These are phyloP conservation scores for Boletus pseudo-olivaceus DNA, from an alignment of 768 basidiomycete genomes.

Conservation along the genomic window DNA sequence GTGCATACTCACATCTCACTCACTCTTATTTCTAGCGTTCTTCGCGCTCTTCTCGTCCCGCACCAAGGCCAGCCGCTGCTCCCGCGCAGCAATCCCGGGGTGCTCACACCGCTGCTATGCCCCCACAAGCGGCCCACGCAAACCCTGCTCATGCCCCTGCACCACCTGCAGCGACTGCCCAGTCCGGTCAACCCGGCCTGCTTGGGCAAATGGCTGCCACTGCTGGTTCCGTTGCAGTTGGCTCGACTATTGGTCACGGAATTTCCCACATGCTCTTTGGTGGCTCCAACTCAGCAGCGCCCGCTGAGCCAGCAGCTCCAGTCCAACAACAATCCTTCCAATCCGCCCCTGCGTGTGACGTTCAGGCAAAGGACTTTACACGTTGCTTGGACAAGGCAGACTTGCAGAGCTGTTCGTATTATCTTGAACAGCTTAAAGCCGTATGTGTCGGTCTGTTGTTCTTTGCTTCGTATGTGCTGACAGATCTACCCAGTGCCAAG, in stretches of 20 bases:
- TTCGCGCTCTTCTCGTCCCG: slow-evolving; percentile 69
- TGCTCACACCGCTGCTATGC: slow-evolving; percentile 49
- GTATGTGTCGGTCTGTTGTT: slow-evolving; percentile 42
- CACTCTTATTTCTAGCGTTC: slow-evolving; percentile 49
- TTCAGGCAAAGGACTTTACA: slow-evolving; percentile 86
- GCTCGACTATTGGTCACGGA: slow-evolving; percentile 88
- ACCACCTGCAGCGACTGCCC: slow-evolving; percentile 34
- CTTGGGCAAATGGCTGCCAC: slow-evolving; percentile 85
- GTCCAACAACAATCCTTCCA: slow-evolving; percentile 46
- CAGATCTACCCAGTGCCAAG: slow-evolving; percentile 55
- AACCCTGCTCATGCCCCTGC: slow-evolving; percentile 43
- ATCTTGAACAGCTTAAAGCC: slow-evolving; percentile 84
- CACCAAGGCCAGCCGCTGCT: slow-evolving; percentile 51
- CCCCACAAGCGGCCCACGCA: slow-evolving; percentile 38
- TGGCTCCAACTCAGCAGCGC: slow-evolving; percentile 44
- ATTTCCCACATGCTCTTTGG: slow-evolving; percentile 88
- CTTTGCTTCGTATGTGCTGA: slow-evolving; percentile 9
- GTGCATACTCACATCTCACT: not conserved
- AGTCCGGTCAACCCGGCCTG: slow-evolving; percentile 63
- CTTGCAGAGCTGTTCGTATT: slow-evolving; percentile 77
- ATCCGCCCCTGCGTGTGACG: slow-evolving; percentile 54
- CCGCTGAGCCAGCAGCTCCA: slow-evolving; percentile 49
- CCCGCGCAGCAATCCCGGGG: slow-evolving; percentile 43
- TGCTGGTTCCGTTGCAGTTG: slow-evolving; percentile 85
- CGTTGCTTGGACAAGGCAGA: slow-evolving; percentile 81